Evolutionary conservation across 2,329 filamentous ascomycete species (phyloP).

Genomic region (Phoma sp.): DNA sequence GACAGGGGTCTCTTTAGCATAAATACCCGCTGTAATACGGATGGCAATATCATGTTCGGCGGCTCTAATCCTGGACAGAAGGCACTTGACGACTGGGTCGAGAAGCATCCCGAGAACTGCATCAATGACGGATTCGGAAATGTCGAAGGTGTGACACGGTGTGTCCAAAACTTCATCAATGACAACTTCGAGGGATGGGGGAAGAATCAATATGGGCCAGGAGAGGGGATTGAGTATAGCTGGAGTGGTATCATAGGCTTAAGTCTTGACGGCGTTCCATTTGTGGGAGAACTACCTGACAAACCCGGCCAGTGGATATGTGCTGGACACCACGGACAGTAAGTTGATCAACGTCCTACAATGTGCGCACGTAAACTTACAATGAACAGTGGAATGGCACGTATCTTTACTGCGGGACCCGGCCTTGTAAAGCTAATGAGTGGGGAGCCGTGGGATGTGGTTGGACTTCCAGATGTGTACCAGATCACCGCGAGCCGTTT

Average conservation of each 20-base stretch:
- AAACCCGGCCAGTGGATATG: conserved; percentile 38
- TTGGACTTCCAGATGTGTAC: conserved; percentile 33
- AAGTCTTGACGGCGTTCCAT: conserved; percentile 37
- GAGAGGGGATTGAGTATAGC: conserved; percentile 39
- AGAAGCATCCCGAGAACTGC: conserved; percentile 37
- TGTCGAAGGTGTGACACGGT: conserved; percentile 33
- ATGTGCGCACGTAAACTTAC: conserved; percentile 5
- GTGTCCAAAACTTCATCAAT: conserved; percentile 35
- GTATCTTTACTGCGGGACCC: conserved; percentile 39
- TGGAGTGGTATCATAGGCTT: conserved; percentile 40
- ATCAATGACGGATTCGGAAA: conserved; percentile 39
- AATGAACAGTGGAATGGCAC: conserved; percentile 33
- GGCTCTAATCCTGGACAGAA: conserved; percentile 44
- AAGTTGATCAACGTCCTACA: conserved; percentile 5
- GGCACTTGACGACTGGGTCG: conserved; percentile 40
- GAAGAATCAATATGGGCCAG: conserved; percentile 33
- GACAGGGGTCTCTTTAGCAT: conserved; percentile 42
- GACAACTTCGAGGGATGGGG: conserved; percentile 36
- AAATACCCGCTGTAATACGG: conserved; percentile 41
- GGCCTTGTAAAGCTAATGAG: conserved; percentile 36
- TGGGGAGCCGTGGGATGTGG: conserved; percentile 25
- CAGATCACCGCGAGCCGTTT: conserved; percentile 29
- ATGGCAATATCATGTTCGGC: conserved; percentile 45
- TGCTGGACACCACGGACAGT: conserved; percentile 41
- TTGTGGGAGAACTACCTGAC: conserved; percentile 32